Conservation (phyloP, 2,329 filamentous ascomycete genomes). For the Ophiosphaerella herpotricha region DNA sequence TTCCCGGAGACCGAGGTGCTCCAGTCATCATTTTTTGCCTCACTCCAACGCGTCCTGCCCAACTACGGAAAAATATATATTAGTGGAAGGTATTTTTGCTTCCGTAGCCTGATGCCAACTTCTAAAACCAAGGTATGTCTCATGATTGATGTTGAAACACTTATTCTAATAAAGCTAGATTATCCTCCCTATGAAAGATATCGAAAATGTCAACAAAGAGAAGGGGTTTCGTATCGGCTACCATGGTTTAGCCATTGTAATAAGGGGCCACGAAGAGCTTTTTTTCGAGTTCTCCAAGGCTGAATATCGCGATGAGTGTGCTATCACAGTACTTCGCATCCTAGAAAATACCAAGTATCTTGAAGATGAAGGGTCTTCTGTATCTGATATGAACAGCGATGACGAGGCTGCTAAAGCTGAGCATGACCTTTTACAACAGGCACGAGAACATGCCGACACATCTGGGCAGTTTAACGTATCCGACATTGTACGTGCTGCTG, state of each 20-base stretch:
- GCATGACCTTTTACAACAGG: conserved; percentile 77
- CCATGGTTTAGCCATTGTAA: conserved; percentile 87
- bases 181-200: conserved; percentile 85
- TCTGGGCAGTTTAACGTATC: conserved; percentile 26
- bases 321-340: conserved; percentile 76
- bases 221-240: conserved; percentile 94
- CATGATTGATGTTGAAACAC: conserved; percentile 6
- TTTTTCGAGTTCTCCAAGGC: conserved; percentile 89
- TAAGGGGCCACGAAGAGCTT: conserved; percentile 90
- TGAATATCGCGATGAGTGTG: conserved; percentile 85
- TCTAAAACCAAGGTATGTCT: conserved; percentile 74
- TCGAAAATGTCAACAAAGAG: conserved; percentile 92
- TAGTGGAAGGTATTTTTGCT: conserved; percentile 85
- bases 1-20: conserved; percentile 83
- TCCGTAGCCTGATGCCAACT: conserved; percentile 85
- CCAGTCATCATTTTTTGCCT: conserved; percentile 89
- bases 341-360: conserved; percentile 75
- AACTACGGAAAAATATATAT: conserved; percentile 97
- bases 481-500: conserved; percentile 35
- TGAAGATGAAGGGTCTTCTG: conserved; percentile 69
- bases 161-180: conserved; percentile 48
- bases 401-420: conserved; percentile 79
- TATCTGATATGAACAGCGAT: conserved; percentile 69
- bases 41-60: conserved; percentile 84
- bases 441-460: conserved; percentile 56